phyloP scores from a whole-genome alignment of 768 basidiomycete genomes.

The Cyclocybe cylindracea region DNA sequence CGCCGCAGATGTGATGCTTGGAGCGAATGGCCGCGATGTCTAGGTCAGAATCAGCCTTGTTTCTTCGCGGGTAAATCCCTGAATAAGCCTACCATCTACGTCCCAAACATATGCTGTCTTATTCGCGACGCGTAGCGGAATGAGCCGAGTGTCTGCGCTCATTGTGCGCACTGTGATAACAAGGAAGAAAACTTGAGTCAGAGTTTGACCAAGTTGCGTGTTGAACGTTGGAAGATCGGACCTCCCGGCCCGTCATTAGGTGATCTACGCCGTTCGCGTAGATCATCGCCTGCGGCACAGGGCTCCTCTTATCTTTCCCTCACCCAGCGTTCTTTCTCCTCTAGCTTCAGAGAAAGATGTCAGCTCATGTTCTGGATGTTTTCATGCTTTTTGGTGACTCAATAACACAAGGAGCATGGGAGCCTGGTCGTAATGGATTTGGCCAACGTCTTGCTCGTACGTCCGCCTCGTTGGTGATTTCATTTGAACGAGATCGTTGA shows the following conservation, averaged over 20 bases:
- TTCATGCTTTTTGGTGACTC: conserved; percentile 85
- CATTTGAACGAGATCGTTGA: conserved; percentile 2
- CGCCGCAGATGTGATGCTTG: conserved; percentile 80
- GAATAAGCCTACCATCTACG: conserved; percentile 58
- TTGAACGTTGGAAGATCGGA: neutral
- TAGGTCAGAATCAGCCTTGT: conserved; percentile 29
- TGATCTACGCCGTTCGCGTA: neutral
- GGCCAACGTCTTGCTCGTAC: conserved; percentile 67
- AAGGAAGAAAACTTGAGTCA: conserved; percentile 3
- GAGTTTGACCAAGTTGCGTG: neutral
- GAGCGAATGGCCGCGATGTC: conserved; percentile 83
- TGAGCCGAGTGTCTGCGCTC: conserved; percentile 30
- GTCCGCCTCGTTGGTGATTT: conserved; percentile 22
- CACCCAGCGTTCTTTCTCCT: neutral
- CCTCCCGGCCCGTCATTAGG: no score
- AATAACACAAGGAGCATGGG: conserved; percentile 72
- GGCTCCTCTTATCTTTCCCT: neutral
- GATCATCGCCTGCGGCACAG: neutral
- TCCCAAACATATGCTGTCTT: conserved; percentile 88
- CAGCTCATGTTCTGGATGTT: conserved; percentile 57
- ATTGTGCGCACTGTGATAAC: conserved; percentile 17
- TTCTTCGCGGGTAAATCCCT: conserved; percentile 1
- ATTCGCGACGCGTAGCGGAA: conserved; percentile 74
- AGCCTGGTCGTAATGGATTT: conserved; percentile 52
- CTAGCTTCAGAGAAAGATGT: conserved; percentile 38